Evolutionary conservation across 305 asterid species (phyloP), one percentile per base, ranked within the genome.

Genomic region (Solanum hybrid): DNA sequence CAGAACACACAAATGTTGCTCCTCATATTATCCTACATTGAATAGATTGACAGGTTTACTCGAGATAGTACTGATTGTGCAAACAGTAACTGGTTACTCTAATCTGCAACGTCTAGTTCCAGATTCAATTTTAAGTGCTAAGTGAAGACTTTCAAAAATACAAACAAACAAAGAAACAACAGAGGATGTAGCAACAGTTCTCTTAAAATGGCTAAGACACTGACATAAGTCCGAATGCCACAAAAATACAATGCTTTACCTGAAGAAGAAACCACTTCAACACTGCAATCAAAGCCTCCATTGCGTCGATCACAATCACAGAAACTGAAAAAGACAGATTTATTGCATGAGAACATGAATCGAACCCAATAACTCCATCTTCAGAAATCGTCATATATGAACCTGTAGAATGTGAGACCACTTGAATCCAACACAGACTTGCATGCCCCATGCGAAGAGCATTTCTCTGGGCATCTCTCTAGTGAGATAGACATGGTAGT

Each of bases 261-360:
- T 92, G 87, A 92, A 93, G 91, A 98, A 3, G 99, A 94, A 68
- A 98, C 99, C 38, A 98, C 95, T 91, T 95, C 98, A 86, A 94
- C 81, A 89, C 98, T 92, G 92, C 99, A 97, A 93, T 98, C 99
- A 87, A 98, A 96, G 89, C 99, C 99, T 91, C 99, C 99, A 79
- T 96, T 97, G 94, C 93, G 91, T 88, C 97, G 93, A 92, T 95
- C 98, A 91, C 99, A 98, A 88, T 91, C 90, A 90, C 99, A 98
- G 92, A 88, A 98, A 93, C 99, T 98, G 96, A 90, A 36, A 32
- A 89, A 77, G 77, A 90, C 38, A 91, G 36, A 89, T 45, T 36
- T 81, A 89, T 57, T 83, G 78, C 89, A 86, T 37, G 86, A 77
- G 87, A 83, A 41, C 68, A 38, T 36, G 39, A 26, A 51, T 14